A percentile compares a stretch with the other conserved stretches of the same genome.
Evolutionary conservation across 495 filamentous ascomycete genomes (phyloP).

Genomic region (Xylaria grammica): DNA sequence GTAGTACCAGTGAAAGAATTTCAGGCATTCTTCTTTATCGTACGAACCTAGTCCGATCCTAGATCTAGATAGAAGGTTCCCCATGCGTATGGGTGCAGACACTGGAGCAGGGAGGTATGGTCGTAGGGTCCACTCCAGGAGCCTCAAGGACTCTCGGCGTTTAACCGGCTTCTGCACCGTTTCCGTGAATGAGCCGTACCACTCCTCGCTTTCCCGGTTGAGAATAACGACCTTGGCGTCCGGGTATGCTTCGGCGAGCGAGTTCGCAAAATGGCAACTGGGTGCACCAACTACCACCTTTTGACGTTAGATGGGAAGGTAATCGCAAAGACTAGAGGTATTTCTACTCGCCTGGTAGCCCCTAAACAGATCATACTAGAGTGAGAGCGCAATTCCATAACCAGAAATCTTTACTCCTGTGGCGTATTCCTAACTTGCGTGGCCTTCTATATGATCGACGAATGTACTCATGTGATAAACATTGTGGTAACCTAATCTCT

Average conservation of each 20-base stretch:
- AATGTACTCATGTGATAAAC: constrained; percentile 70
- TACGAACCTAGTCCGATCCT: constrained; percentile 18
- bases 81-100: constrained; percentile 29
- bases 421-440: constrained; percentile 65
- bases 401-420: constrained; percentile 63
- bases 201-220: constrained; percentile 53
- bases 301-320: constrained; percentile 6
- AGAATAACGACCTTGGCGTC: constrained; percentile 69
- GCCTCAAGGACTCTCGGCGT: constrained; percentile 36
- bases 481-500: constrained; percentile 61
- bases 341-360: constrained; percentile 56
- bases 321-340: not conserved
- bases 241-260: constrained; percentile 67
- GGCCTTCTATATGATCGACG: constrained; percentile 64
- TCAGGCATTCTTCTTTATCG: constrained; percentile 23
- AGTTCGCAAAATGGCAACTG: constrained; percentile 63
- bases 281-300: constrained; percentile 66
- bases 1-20: constrained; percentile 30
- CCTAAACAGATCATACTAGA: constrained; percentile 68
- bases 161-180: constrained; percentile 18
- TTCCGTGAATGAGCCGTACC: constrained; percentile 36
- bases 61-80: constrained; percentile 50
- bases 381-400: constrained; percentile 59
- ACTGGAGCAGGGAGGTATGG: constrained; percentile 59
- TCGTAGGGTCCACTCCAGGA: not conserved